These are phyloP conservation scores for Eutrema japonicum DNA, from an alignment of 345 rosid species.

Conservation along the genomic window DNA sequence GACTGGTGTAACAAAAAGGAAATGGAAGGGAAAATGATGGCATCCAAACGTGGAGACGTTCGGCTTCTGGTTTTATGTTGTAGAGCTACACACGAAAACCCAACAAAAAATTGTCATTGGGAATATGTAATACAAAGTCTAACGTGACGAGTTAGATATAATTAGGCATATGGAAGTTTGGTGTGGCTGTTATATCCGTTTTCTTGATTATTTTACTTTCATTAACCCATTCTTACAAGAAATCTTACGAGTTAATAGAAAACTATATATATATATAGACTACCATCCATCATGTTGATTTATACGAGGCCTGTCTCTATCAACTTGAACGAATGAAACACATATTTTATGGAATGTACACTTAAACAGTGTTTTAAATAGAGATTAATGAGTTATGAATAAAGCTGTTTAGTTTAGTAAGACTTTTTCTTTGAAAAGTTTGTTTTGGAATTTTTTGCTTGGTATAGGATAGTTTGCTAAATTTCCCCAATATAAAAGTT, in stretches of 20 bases:
- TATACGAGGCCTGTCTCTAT: conserved; percentile 5
- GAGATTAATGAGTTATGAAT: neutral
- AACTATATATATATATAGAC: neutral
- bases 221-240: conserved; percentile 5
- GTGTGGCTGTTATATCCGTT: conserved; percentile 45
- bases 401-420: conserved; percentile 27
- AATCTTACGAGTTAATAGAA: conserved; percentile 11
- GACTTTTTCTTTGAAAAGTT: conserved; percentile 4
- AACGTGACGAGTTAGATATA: conserved; percentile 32
- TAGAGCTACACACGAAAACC: conserved; percentile 27
- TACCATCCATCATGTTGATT: conserved; percentile 5
- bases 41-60: conserved; percentile 15
- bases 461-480: conserved; percentile 4
- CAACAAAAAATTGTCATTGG: neutral
- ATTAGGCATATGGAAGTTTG: conserved; percentile 30
- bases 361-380: neutral
- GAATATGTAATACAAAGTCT: conserved; percentile 21
- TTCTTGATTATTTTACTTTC: conserved; percentile 19
- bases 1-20: neutral
- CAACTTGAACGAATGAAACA: conserved; percentile 1
- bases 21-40: conserved; percentile 6
- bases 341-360: conserved; percentile 11
- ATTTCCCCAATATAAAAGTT: neutral
- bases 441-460: neutral
- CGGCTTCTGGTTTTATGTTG: conserved; percentile 2